Evolutionary conservation across 805 yeast genomes (phyloP).

Genomic region (Ascoidea rubescens): DNA sequence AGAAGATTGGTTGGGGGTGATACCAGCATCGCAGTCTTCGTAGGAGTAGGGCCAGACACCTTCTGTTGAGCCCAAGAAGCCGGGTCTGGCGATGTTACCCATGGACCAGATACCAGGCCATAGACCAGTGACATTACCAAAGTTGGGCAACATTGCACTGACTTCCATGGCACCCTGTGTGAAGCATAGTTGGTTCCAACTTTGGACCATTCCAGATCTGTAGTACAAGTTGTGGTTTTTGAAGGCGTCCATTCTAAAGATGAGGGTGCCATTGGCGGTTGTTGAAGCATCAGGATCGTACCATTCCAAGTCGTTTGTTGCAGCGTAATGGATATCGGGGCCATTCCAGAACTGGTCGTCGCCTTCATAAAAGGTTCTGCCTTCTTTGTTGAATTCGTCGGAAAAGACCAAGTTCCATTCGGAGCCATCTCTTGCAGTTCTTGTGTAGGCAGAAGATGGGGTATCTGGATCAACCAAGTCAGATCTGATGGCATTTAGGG

Average conservation of each 20-base stretch:
- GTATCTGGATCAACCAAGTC: conserved; percentile 49
- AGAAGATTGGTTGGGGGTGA: conserved; percentile 85
- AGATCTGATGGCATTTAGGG: conserved; percentile 36
- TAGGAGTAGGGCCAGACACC: conserved; percentile 95
- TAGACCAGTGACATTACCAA: conserved; percentile 65
- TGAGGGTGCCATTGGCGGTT: conserved; percentile 61
- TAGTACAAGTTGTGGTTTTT: conserved; percentile 67
- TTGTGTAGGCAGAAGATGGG: conserved; percentile 33
- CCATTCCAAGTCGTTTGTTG: conserved; percentile 89
- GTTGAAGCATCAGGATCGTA: conserved; percentile 83
- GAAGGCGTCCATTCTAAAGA: conserved; percentile 67
- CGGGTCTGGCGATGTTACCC: conserved; percentile 90
- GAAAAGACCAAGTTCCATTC: conserved; percentile 70
- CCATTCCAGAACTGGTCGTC: conserved; percentile 91
- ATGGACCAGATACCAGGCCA: conserved; percentile 98
- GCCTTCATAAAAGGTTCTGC: conserved; percentile 79
- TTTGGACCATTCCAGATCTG: conserved; percentile 84
- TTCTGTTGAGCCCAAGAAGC: conserved; percentile 73
- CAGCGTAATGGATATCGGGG: conserved; percentile 70
- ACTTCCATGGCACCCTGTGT: conserved; percentile 73
- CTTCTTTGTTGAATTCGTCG: conserved; percentile 84
- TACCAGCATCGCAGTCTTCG: conserved; percentile 82
- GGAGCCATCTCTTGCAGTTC: conserved; percentile 45
- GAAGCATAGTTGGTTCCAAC: conserved; percentile 86
- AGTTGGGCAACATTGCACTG: conserved; percentile 66